phyloP scores from a whole-genome alignment of 768 basidiomycete species.

The Phylloporus rhodoxanthus region DNA sequence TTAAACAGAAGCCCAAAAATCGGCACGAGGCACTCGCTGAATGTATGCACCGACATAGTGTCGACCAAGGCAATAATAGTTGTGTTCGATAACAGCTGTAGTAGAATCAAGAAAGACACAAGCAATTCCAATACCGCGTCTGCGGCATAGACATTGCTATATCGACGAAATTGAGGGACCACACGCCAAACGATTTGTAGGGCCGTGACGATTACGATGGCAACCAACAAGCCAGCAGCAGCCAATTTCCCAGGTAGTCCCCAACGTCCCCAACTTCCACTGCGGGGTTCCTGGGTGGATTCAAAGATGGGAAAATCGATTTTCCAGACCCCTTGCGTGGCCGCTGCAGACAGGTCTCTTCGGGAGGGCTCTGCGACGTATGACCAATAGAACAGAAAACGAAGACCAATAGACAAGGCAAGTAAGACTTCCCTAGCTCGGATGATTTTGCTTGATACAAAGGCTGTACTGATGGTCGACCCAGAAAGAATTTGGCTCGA shows the following conservation, averaged over 20 bases:
- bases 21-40: conserved; percentile 44
- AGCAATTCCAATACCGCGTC: conserved; percentile 56
- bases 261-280: conserved; percentile 64
- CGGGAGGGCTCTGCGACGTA: conserved; percentile 56
- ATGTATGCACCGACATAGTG: conserved; percentile 36
- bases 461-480: conserved; percentile 20
- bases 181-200: conserved; percentile 65
- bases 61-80: conserved; percentile 36
- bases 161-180: conserved; percentile 30
- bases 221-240: conserved; percentile 45
- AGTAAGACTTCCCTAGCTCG: conserved; percentile 55
- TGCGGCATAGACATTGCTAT: conserved; percentile 49
- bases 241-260: conserved; percentile 48
- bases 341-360: conserved; percentile 26
- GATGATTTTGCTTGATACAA: conserved; percentile 30
- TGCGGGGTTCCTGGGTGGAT: conserved; percentile 34
- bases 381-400: conserved; percentile 65
- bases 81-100: conserved; percentile 58
- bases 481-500: conserved; percentile 49
- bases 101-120: conserved; percentile 50
- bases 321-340: conserved; percentile 9
- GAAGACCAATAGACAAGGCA: conserved; percentile 50
- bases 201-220: conserved; percentile 42
- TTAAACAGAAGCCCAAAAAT: conserved; percentile 49
- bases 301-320: conserved; percentile 15